phyloP scores from a whole-genome alignment of 257 asterid genomes.

The Cynanchum wilfordii region DNA sequence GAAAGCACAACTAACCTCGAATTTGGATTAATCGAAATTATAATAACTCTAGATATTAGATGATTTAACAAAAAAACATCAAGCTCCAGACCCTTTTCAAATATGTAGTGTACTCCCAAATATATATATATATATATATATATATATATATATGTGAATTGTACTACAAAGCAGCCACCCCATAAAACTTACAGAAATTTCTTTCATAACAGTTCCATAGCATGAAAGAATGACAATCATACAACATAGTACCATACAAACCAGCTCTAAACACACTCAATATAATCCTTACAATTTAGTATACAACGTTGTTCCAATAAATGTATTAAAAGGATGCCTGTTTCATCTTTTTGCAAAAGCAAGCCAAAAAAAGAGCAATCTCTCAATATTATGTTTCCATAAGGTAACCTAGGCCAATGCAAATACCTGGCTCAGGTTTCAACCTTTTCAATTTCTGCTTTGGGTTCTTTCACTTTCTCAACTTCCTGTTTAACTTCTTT shows the following conservation, averaged over 20 bases:
- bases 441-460: conserved; percentile 17
- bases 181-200: background rate
- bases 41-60: no score
- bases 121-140: no score
- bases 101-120: background rate
- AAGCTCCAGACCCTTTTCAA: no score
- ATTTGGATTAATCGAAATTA: no score
- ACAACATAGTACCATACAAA: background rate
- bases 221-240: background rate
- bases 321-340: background rate
- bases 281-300: background rate
- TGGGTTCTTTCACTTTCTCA: background rate
- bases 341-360: background rate
- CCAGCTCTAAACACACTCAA: background rate
- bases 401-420: background rate
- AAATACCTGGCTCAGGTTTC: conserved; percentile 5
- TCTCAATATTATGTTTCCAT: background rate
- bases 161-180: background rate
- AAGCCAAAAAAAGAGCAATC: background rate
- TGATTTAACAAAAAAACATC: no score
- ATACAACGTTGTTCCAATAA: background rate
- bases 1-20: no score
- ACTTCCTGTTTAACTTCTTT: conserved; percentile 9
- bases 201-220: background rate
- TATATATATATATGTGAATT: no score